phyloP scores from a whole-genome alignment of 2,329 filamentous ascomycete species.

The Didymella segeticola region DNA sequence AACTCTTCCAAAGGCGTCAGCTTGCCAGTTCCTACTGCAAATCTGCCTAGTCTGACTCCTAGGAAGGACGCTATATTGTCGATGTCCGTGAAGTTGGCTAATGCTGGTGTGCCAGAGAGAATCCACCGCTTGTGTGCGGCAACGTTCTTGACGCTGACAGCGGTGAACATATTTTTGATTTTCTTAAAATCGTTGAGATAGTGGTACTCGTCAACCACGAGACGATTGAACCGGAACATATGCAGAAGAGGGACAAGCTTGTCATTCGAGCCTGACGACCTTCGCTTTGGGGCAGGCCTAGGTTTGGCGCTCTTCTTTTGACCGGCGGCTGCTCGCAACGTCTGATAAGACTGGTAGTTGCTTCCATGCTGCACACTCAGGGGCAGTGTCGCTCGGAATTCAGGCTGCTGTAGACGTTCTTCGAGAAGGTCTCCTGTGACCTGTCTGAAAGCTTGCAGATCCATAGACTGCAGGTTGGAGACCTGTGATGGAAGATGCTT shows the following conservation, averaged over 20 bases:
- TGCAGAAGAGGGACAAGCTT: slow-evolving; percentile 55
- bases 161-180: slow-evolving; percentile 25
- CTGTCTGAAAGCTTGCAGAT: slow-evolving; percentile 38
- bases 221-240: slow-evolving; percentile 65
- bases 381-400: slow-evolving; percentile 48
- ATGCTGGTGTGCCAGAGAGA: slow-evolving; percentile 67
- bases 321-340: slow-evolving; percentile 3
- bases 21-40: slow-evolving; percentile 56
- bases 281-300: slow-evolving; percentile 2
- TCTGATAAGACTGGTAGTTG: slow-evolving; percentile 36
- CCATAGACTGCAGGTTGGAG: slow-evolving; percentile 39
- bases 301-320: neutral
- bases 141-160: slow-evolving; percentile 54
- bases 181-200: slow-evolving; percentile 56
- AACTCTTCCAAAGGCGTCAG: slow-evolving; percentile 55
- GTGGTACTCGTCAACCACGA: slow-evolving; percentile 71
- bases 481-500: slow-evolving; percentile 53
- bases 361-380: slow-evolving; percentile 48
- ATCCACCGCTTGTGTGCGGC: slow-evolving; percentile 64
- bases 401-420: slow-evolving; percentile 38
- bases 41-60: slow-evolving; percentile 61
- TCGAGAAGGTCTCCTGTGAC: slow-evolving; percentile 30
- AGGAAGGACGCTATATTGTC: slow-evolving; percentile 65
- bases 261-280: neutral
- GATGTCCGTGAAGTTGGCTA: slow-evolving; percentile 65